These are phyloP conservation scores for Platanthera guangdongensis DNA, from an alignment of 106 monocot species.

Conservation along the genomic window DNA sequence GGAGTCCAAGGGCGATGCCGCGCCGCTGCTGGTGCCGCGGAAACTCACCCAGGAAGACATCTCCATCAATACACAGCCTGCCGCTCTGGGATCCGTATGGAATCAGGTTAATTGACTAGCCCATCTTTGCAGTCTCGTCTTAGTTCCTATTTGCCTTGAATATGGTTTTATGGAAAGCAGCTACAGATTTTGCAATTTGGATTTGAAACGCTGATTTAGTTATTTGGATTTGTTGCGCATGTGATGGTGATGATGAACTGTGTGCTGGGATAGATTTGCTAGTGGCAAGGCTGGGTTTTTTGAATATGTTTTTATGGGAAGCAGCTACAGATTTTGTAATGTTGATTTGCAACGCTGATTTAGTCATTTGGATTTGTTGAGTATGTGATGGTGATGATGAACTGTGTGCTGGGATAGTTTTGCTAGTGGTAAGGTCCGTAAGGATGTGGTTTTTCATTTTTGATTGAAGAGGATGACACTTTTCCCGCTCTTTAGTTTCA, in stretches of 20 bases:
- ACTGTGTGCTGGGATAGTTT: no score
- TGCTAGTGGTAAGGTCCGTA: background rate
- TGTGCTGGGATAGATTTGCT: background rate
- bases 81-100: constrained; percentile 81
- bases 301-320: background rate
- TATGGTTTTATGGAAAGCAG: background rate
- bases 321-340: background rate
- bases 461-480: background rate
- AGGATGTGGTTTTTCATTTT: background rate
- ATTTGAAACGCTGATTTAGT: background rate
- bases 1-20: constrained; percentile 56
- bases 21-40: constrained; percentile 68
- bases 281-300: background rate
- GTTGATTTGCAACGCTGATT: no score
- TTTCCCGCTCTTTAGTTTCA: background rate
- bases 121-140: background rate
- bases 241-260: background rate
- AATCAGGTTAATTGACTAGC: constrained; percentile 52
- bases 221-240: background rate
- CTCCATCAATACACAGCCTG: constrained; percentile 26
- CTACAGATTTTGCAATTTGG: background rate
- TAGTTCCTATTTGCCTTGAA: background rate
- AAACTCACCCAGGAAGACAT: constrained; percentile 67
- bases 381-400: no score
- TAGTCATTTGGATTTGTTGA: background rate